Conservation (phyloP, 306 rosid genomes). For the Malus orientalis region DNA sequence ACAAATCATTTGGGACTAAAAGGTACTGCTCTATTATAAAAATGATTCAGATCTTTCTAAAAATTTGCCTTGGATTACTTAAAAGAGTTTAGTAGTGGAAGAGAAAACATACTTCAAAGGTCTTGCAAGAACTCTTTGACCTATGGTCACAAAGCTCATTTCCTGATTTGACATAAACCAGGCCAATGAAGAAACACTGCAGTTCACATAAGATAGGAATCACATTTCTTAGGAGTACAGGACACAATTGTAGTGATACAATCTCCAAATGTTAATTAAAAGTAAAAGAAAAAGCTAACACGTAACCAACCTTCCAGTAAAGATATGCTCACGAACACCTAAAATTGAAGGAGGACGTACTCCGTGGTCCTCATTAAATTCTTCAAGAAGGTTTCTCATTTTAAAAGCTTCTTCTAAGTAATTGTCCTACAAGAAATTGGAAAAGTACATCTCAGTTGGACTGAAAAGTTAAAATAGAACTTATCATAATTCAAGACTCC, state of each 20-base stretch:
- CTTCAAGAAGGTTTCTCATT: constrained; percentile 98
- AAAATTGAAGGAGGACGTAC: constrained; percentile 88
- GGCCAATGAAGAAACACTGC: constrained; percentile 97
- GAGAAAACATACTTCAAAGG: constrained; percentile 75
- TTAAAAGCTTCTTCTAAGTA: constrained; percentile 97
- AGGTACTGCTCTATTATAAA: not conserved
- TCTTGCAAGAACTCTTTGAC: constrained; percentile 96
- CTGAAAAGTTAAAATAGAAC: constrained; percentile 8
- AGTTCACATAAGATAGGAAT: constrained; percentile 5
- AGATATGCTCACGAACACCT: constrained; percentile 97
- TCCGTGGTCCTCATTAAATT: constrained; percentile 92
- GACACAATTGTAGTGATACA: not conserved
- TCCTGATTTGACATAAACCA: constrained; percentile 99
- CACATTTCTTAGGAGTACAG: not conserved
- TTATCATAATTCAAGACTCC: constrained; percentile 15
- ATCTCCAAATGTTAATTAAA: constrained; percentile 4
- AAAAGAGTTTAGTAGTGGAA: constrained; percentile 7
- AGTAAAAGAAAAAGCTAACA: not conserved
- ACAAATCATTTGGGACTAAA: not conserved
- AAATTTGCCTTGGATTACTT: not conserved
- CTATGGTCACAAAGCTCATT: constrained; percentile 88
- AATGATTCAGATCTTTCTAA: not conserved
- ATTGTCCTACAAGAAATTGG: constrained; percentile 58
- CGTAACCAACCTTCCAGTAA: constrained; percentile 82
- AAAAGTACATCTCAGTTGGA: constrained; percentile 25